Evolutionary conservation across 129 eudicot genomes (phyloP).

Genomic region (Tagetes patula): DNA sequence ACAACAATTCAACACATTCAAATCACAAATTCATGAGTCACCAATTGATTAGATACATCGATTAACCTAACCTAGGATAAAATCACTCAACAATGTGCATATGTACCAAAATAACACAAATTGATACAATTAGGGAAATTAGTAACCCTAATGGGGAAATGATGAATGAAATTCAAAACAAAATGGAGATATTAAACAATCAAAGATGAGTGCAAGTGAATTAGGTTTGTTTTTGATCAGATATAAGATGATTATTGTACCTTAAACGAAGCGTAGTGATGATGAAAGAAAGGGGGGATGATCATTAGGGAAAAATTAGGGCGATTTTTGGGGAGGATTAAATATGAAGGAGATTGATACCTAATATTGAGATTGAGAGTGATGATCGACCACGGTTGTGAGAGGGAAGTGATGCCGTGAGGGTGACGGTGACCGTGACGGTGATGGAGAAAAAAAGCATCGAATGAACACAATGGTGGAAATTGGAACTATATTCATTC

Average conservation of each 20-base stretch:
- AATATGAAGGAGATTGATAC: conserved; percentile 15
- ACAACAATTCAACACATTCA: conserved; percentile 1
- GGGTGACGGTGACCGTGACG: conserved; percentile 32
- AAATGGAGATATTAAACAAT: background rate
- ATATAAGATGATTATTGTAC: background rate
- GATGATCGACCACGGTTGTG: conserved; percentile 22
- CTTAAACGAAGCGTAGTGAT: background rate
- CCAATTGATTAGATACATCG: too few species aligned
- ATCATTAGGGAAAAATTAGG: background rate
- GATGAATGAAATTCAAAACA: background rate
- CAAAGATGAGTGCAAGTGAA: conserved; percentile 3
- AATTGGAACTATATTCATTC: background rate
- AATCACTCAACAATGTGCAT: too few species aligned
- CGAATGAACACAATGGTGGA: background rate
- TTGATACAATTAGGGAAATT: background rate
- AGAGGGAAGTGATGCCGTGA: conserved; percentile 25
- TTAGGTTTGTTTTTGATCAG: background rate
- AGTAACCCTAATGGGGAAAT: background rate
- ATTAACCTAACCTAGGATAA: too few species aligned
- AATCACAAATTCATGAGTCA: background rate
- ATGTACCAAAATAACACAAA: background rate
- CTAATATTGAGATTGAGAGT: conserved; percentile 28
- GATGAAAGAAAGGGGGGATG: conserved; percentile 19
- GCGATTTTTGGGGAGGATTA: background rate
- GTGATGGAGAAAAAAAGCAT: conserved; percentile 26